Base-by-base conservation (phyloP, 768 basidiomycete genomes). In the Naganishia onofrii region DNA sequence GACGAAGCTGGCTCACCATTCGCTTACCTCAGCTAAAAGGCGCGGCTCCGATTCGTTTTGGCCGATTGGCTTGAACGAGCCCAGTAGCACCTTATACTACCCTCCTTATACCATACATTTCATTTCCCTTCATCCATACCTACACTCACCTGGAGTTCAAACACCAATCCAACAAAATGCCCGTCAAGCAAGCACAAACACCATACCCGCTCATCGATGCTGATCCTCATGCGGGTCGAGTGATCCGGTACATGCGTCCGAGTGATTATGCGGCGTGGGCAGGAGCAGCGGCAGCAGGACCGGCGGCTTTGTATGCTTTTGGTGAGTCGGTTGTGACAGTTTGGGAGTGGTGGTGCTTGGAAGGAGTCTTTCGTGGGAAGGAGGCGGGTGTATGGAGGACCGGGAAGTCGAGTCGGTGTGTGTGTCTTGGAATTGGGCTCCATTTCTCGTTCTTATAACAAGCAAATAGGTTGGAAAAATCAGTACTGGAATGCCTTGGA, bases 121-220 rank as follows among this genome's bases (percentile, higher is more conserved):
- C 19, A 21, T 32, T 6, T 32, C 54, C 56, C 56, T 23, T n/a
- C n/a, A n/a, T n/a, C n/a, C n/a, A n/a, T n/a, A n/a, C n/a, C n/a
- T n/a, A n/a, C n/a, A n/a, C n/a, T n/a, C n/a, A n/a, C n/a, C n/a
- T n/a, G n/a, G n/a, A n/a, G n/a, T n/a, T n/a, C n/a, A n/a, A n/a
- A 36, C 17, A 28, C 17, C 23, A 19, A 51, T 48, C 17, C 26
- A n/a, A 21, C 42, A 64, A 36, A 17, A 78, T 78, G 79, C 79
- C 76, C 32, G 65, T 76, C 71, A 79, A 80, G 74, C 69, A 77
- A 67, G 71, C 75, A 52, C 60, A 74, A 23, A 76, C 89, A 48
- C 88, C 88, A 29, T 95, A 87, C 83, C 93, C 93, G 57, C 88
- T 95, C 82, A 90, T 98, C 83, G 95, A 97, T 82, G 84, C 88